These are phyloP conservation scores for Sclerotinia trifoliorum DNA, from an alignment of 2,329 filamentous ascomycete species.

Conservation along the genomic window DNA sequence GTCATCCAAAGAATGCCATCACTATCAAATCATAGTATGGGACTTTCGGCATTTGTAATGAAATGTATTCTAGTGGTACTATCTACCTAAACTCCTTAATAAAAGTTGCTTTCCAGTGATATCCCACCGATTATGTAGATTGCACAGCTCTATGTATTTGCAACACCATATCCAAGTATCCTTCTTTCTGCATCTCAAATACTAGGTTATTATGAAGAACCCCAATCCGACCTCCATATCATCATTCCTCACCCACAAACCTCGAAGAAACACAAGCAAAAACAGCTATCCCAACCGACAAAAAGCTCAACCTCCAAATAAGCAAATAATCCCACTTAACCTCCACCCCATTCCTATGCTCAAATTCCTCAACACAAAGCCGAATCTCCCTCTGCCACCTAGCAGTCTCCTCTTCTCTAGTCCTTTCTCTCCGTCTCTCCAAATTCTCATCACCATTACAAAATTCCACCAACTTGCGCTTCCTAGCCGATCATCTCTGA, in stretches of 20 bases:
- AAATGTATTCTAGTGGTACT: neutral
- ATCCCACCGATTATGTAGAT: no score
- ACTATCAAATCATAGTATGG: accelerated
- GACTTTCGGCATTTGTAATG: accelerated
- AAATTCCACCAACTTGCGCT: neutral
- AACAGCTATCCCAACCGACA: neutral
- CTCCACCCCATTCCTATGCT: neutral
- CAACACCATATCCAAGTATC: no score
- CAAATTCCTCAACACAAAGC: neutral
- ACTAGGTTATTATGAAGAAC: no score
- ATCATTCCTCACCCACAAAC: no score
- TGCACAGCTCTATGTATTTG: no score
- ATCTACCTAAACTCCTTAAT: no score
- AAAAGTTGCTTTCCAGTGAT: no score
- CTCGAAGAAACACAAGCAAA: neutral
- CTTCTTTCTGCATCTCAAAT: no score
- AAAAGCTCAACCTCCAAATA: neutral
- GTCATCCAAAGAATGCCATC: accelerated
- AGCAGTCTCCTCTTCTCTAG: neutral
- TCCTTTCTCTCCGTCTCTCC: neutral
- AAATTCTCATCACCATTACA: neutral
- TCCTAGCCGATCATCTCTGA: neutral
- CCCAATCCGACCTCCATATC: neutral
- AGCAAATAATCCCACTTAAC: neutral
- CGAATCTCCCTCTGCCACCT: neutral